Evolutionary conservation across 2,329 filamentous ascomycete species (phyloP).

Genomic region (Aureobasidium subglaciale): DNA sequence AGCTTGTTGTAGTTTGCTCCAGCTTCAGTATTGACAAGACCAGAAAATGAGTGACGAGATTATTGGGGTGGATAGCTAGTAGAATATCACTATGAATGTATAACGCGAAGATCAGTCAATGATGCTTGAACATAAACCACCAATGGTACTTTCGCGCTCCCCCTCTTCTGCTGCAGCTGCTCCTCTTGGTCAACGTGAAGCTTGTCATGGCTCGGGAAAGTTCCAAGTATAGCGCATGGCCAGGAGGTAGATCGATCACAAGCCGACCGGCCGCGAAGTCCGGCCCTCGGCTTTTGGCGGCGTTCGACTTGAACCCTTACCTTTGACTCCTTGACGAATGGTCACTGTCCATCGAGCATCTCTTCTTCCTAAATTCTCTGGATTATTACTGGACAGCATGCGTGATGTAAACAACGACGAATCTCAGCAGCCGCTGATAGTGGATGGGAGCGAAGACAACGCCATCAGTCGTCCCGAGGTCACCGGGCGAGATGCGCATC

Average conservation of each 20-base stretch:
- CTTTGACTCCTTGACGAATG: neutral
- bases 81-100: neutral
- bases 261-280: constrained; percentile 2
- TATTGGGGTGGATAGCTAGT: neutral
- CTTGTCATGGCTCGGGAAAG: too few relatives aligned
- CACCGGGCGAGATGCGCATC: neutral
- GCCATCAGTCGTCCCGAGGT: neutral
- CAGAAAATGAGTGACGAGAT: neutral
- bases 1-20: constrained; percentile 1
- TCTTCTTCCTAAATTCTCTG: neutral
- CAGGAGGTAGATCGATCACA: too few relatives aligned
- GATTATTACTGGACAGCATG: neutral
- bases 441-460: neutral
- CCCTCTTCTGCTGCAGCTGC: neutral
- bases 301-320: neutral
- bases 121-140: too few relatives aligned
- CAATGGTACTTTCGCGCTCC: neutral
- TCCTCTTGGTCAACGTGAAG: too few relatives aligned
- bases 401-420: neutral
- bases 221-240: too few relatives aligned
- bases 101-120: too few relatives aligned
- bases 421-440: constrained; percentile 4
- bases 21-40: constrained; percentile 1
- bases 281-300: neutral
- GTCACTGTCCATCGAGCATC: neutral